Percentiles rank a stretch among this genome's conserved stretches.
Evolutionary conservation across 768 basidiomycete genomes (phyloP).

Genomic region (Hericium coralloides): DNA sequence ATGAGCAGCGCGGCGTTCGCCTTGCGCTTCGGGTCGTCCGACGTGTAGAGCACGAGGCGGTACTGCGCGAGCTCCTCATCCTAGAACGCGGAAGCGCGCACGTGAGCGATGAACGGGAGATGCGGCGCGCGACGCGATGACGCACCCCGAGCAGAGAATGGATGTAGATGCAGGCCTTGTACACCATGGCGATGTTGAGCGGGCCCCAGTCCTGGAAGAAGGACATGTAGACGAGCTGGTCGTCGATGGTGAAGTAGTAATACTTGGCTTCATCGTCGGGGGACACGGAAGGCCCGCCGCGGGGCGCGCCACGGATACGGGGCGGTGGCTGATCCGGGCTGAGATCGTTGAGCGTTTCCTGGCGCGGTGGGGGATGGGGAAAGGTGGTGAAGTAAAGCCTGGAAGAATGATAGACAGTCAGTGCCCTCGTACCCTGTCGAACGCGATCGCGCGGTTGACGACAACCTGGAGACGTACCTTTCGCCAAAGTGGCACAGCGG

Average conservation of each 20-base stretch:
- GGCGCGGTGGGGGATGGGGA: constrained; percentile 60
- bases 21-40: constrained; percentile 77
- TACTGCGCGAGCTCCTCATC: constrained; percentile 67
- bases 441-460: neutral
- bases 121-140: constrained; percentile 1
- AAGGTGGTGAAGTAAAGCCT: constrained; percentile 88
- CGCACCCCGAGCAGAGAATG: constrained; percentile 57
- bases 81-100: constrained; percentile 29
- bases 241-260: constrained; percentile 90
- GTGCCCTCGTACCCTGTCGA: neutral
- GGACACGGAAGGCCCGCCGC: constrained; percentile 50
- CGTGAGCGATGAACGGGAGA: neutral
- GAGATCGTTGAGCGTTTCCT: constrained; percentile 54
- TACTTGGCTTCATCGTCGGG: constrained; percentile 71
- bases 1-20: constrained; percentile 94
- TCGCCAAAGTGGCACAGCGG: constrained; percentile 74
- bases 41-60: constrained; percentile 81
- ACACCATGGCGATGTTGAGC: constrained; percentile 86
- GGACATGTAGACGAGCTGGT: constrained; percentile 84
- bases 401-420: constrained; percentile 1
- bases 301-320: constrained; percentile 50
- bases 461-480: constrained; percentile 36
- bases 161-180: constrained; percentile 85
- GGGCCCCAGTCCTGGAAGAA: constrained; percentile 97
- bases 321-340: constrained; percentile 48